phyloP scores from a whole-genome alignment of 2,329 filamentous ascomycete genomes.

The Atkinsonella hypoxylon region DNA sequence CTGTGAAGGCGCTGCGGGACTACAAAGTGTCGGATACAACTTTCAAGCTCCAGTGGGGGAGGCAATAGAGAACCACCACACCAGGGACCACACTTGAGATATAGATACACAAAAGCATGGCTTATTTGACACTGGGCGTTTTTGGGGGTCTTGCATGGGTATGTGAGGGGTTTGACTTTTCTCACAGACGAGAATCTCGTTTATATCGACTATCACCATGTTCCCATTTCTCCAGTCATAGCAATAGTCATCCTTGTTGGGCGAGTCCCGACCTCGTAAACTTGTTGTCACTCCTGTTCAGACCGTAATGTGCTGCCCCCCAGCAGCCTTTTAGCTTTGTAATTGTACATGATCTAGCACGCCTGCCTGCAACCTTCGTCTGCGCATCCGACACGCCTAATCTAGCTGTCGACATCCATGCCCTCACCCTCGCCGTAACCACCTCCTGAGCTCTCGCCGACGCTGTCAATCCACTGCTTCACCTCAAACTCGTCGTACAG shows the following conservation, averaged over 20 bases:
- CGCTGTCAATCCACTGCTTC: conserved; percentile 71
- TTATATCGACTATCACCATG: background rate
- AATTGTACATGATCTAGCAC: conserved; percentile 25
- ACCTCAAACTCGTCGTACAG: conserved; percentile 84
- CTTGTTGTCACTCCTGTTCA: background rate
- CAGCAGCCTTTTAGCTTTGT: conserved; percentile 13
- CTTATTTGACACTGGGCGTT: too few species aligned
- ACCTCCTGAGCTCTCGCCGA: conserved; percentile 39
- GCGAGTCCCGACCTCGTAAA: background rate
- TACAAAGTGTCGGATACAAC: conserved; percentile 68
- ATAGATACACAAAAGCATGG: background rate
- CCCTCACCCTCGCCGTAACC: conserved; percentile 26
- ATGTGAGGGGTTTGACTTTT: background rate
- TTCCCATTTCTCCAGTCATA: background rate
- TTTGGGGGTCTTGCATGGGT: background rate
- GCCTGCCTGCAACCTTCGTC: background rate
- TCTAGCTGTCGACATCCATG: conserved; percentile 26
- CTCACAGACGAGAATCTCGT: background rate
- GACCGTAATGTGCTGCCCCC: background rate
- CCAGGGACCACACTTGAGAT: background rate
- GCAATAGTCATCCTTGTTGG: background rate
- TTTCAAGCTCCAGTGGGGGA: conserved; percentile 73
- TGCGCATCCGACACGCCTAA: conserved; percentile 2
- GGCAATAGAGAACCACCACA: conserved; percentile 31
- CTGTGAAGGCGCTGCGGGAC: conserved; percentile 54